Evolutionary conservation across 306 rosid genomes (phyloP).

Genomic region (Pterocarpus macrocarpus): DNA sequence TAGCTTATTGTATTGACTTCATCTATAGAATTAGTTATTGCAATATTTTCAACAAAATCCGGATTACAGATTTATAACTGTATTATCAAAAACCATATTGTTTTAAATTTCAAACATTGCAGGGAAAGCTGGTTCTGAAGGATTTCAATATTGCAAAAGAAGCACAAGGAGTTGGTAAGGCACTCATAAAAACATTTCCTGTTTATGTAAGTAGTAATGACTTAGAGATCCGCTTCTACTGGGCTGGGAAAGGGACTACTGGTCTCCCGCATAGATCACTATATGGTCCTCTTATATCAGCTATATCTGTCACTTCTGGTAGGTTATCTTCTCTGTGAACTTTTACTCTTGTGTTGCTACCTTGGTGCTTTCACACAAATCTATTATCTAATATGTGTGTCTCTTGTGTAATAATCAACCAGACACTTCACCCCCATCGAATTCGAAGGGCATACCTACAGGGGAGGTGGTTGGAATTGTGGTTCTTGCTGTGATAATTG

Average conservation of each 20-base stretch:
- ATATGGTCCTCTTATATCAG: slow-evolving; percentile 81
- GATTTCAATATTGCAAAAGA: slow-evolving; percentile 65
- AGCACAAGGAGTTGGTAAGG: slow-evolving; percentile 54
- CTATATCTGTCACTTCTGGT: slow-evolving; percentile 58
- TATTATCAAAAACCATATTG: neutral
- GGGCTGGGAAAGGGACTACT: slow-evolving; percentile 82
- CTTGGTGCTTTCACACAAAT: neutral
- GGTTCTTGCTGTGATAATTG: slow-evolving; percentile 25
- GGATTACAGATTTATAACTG: neutral
- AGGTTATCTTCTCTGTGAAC: neutral
- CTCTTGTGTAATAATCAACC: neutral
- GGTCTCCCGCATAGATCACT: slow-evolving; percentile 55
- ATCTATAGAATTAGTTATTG: neutral
- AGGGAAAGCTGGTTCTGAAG: slow-evolving; percentile 51
- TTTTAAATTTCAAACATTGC: slow-evolving; percentile 20
- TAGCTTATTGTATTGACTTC: neutral
- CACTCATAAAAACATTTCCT: neutral
- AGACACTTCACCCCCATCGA: neutral
- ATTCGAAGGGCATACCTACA: neutral
- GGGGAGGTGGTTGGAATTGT: slow-evolving; percentile 53
- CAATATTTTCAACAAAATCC: neutral
- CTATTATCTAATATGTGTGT: neutral
- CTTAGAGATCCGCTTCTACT: slow-evolving; percentile 61
- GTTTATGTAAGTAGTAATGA: slow-evolving; percentile 33
- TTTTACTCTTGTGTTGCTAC: neutral